phyloP scores from a whole-genome alignment of 2,329 filamentous ascomycete species.

The Venturia pyrina region DNA sequence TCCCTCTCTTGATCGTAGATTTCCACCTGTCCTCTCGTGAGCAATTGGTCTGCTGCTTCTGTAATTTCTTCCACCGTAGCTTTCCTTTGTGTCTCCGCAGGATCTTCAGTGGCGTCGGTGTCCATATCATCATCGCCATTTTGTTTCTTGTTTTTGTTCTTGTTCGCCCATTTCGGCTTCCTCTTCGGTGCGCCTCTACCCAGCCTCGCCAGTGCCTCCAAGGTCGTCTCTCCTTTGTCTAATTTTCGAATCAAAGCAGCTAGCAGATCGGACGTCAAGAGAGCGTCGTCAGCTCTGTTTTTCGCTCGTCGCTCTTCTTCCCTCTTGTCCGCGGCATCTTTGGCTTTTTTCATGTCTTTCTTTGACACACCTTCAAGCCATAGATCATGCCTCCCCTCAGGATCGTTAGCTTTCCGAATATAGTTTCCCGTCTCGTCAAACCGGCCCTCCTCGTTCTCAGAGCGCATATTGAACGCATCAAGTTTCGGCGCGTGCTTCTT shows the following conservation, averaged over 20 bases:
- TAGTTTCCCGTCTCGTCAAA: constrained; percentile 91
- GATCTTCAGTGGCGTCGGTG: constrained; percentile 56
- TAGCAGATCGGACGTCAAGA: constrained; percentile 65
- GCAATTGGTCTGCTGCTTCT: constrained; percentile 76
- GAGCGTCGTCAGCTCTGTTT: constrained; percentile 62
- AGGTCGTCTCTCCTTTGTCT: constrained; percentile 70
- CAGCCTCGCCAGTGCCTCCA: constrained; percentile 79
- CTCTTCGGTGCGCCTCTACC: constrained; percentile 49
- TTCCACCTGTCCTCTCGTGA: constrained; percentile 75
- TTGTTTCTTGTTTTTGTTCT: constrained; percentile 36
- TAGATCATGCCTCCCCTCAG: constrained; percentile 79
- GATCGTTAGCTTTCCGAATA: constrained; percentile 78
- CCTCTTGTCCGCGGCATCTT: constrained; percentile 75
- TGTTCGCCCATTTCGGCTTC: constrained; percentile 52
- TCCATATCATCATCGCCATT: constrained; percentile 52
- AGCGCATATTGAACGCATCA: constrained; percentile 89
- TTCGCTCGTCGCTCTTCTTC: constrained; percentile 65
- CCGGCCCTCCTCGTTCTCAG: constrained; percentile 82
- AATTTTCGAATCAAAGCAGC: constrained; percentile 61
- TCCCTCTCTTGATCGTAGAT: constrained; percentile 88
- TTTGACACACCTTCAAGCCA: constrained; percentile 92
- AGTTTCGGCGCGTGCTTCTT: constrained; percentile 90
- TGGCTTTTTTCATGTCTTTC: constrained; percentile 83
- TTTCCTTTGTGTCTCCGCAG: constrained; percentile 59
- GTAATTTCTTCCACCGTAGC: constrained; percentile 74